These are phyloP conservation scores for Saccharomyces uvarum DNA, from an alignment of 1,139 yeast genomes.

Conservation along the genomic window DNA sequence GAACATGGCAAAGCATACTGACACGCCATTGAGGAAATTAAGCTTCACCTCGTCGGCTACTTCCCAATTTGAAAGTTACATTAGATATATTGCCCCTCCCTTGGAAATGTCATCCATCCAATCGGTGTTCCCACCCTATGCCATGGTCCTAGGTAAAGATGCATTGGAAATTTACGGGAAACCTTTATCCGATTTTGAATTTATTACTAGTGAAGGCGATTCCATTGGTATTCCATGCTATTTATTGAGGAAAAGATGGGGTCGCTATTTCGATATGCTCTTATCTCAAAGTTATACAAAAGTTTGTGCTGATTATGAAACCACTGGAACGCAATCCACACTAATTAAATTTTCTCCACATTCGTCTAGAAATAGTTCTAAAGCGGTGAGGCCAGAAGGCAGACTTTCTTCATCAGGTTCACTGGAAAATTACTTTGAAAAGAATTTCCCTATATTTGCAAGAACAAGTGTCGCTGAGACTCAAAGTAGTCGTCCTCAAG, in stretches of 20 bases:
- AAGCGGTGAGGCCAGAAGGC: constrained; percentile 5
- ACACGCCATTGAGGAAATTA: constrained; percentile 6
- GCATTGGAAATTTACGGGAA: constrained; percentile 63
- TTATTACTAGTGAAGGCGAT: constrained; percentile 60
- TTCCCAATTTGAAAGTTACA: constrained; percentile 53
- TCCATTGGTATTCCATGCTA: constrained; percentile 53
- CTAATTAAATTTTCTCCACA: constrained; percentile 12
- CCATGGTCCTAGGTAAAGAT: constrained; percentile 67
- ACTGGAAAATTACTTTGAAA: constrained; percentile 30
- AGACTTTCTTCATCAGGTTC: constrained; percentile 22
- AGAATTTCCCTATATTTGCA: background rate
- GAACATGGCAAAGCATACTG: constrained; percentile 5
- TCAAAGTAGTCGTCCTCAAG: background rate
- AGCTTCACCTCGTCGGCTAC: constrained; percentile 17
- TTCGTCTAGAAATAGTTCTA: constrained; percentile 12
- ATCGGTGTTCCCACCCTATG: constrained; percentile 66
- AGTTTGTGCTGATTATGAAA: constrained; percentile 19
- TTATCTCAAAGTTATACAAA: constrained; percentile 55
- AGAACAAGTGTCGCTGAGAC: background rate
- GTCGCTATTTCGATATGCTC: constrained; percentile 53
- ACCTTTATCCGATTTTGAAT: constrained; percentile 60
- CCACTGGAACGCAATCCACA: constrained; percentile 10
- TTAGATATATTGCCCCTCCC: constrained; percentile 69
- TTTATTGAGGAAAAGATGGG: constrained; percentile 67
- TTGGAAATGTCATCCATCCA: constrained; percentile 56